Conservation (phyloP, 2,329 filamentous ascomycete species). For the Xylariaceae sp. region DNA sequence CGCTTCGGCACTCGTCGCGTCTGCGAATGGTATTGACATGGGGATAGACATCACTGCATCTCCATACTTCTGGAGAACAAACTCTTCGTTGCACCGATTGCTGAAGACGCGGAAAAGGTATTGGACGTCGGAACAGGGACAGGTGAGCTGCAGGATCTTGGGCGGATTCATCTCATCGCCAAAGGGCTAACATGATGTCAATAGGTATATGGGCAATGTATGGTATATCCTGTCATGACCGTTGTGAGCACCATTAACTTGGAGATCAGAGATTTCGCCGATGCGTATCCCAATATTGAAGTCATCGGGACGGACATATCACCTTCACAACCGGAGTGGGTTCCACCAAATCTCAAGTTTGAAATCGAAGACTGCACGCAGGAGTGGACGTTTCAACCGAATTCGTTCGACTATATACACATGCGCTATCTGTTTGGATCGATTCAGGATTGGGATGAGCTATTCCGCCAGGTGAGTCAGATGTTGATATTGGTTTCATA, state of each 20-base stretch:
- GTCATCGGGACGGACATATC: conserved; percentile 53
- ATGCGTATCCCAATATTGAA: conserved; percentile 40
- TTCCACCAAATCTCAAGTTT: conserved; percentile 59
- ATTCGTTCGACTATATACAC: conserved; percentile 51
- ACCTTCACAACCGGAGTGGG: conserved; percentile 52
- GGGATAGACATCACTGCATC: conserved; percentile 24
- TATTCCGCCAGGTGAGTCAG: conserved; percentile 36
- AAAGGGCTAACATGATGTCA: conserved; percentile 5
- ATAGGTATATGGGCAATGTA: conserved; percentile 33
- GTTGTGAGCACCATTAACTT: neutral
- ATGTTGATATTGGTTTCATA: neutral
- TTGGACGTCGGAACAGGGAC: conserved; percentile 34
- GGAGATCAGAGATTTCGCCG: conserved; percentile 38
- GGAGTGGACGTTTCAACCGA: conserved; percentile 35
- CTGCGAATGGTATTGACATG: neutral
- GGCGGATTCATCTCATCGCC: neutral
- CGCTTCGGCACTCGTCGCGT: neutral
- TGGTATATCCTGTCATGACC: conserved; percentile 1
- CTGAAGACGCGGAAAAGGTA: conserved; percentile 23
- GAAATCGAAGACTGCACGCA: conserved; percentile 58
- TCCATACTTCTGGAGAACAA: conserved; percentile 25
- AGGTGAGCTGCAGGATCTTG: conserved; percentile 16
- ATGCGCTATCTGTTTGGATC: conserved; percentile 47
- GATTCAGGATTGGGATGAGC: conserved; percentile 45
- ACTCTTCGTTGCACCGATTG: conserved; percentile 29